Base-by-base conservation (phyloP, 352 stramenopile species). In the Phytophthora pini region DNA sequence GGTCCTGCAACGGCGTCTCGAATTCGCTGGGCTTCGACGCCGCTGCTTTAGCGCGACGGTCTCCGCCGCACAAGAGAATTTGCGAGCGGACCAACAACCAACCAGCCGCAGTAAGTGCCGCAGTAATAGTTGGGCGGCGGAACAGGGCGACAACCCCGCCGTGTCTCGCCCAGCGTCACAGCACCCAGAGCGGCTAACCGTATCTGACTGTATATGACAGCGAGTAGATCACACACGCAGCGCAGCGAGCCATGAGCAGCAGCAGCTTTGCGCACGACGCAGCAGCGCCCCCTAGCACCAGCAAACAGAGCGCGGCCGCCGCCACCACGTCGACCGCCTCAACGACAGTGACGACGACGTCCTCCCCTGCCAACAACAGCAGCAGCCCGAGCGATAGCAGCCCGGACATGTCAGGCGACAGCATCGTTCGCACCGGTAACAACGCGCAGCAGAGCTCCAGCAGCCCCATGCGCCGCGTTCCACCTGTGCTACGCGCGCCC, bases 381-480 rank as follows among this genome's bases (percentile, higher is more conserved):
- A 65, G 38, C 7, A 72, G 40, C 40, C 32, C 39, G 0, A 65
- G 40, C 13, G 51, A 24, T 10, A 58, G 43, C 40, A 68, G 55
- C 50, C 40, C 32, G 1, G 36, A 49, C 32, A 63, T 29, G 17
- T 56, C 53, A 3, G 26, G 26, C n/a, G 61, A 60, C 20, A 36
- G 20, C 15, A 43, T 20, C n/a, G 15, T 43, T 22, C 13, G n/a
- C 4, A 56, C 26, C 0, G 27, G n/a, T 13, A 17, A 41, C 7
- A 22, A 41, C 20, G 36, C 44, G 3, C 56, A 66, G 39, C 65
- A 54, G 27, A 71, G 53, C 48, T 54, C 49, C 43, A 64, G 52
- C 20, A 70, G 52, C 27, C 80, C 76, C n/a, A 56, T 82, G 61
- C 63, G 61, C 1, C 76, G 76, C 5, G 61, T 84, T 7, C 78